Conservation (phyloP, 1,139 yeast species). For the Ogataea hybrid region DNA sequence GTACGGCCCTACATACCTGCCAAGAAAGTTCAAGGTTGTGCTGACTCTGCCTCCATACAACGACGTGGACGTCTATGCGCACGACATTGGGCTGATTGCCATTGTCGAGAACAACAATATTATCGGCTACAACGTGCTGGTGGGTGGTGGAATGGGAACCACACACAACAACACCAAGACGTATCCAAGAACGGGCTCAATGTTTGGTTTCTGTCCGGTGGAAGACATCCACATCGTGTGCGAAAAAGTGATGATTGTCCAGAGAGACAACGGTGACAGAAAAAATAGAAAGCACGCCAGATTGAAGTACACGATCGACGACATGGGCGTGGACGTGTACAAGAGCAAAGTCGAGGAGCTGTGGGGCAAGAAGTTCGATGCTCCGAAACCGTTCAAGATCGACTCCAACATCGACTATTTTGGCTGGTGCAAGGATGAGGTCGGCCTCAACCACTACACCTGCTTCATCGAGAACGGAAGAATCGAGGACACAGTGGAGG, state of each 20-base stretch:
- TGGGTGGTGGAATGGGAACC: conserved; percentile 99
- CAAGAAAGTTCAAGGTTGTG: conserved; percentile 94
- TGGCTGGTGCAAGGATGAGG: conserved; percentile 93
- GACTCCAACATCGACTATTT: conserved; percentile 87
- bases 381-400: conserved; percentile 69
- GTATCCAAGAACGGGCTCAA: conserved; percentile 90
- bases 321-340: conserved; percentile 81
- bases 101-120: conserved; percentile 63
- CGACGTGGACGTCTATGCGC: conserved; percentile 96
- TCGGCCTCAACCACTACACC: conserved; percentile 85
- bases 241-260: conserved; percentile 91
- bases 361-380: conserved; percentile 73
- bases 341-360: conserved; percentile 78
- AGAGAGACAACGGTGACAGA: conserved; percentile 95
- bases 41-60: conserved; percentile 96
- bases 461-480: conserved; percentile 96
- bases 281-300: conserved; percentile 97
- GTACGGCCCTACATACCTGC: conserved; percentile 84
- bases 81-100: conserved; percentile 90
- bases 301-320: conserved; percentile 94
- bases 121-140: conserved; percentile 83
- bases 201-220: conserved; percentile 70
- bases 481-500: conserved; percentile 87
- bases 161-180: conserved; percentile 97
- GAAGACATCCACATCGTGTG: conserved; percentile 76